These are phyloP conservation scores for Pyricularia sp. DNA, from an alignment of 2,329 filamentous ascomycete species.

Conservation along the genomic window DNA sequence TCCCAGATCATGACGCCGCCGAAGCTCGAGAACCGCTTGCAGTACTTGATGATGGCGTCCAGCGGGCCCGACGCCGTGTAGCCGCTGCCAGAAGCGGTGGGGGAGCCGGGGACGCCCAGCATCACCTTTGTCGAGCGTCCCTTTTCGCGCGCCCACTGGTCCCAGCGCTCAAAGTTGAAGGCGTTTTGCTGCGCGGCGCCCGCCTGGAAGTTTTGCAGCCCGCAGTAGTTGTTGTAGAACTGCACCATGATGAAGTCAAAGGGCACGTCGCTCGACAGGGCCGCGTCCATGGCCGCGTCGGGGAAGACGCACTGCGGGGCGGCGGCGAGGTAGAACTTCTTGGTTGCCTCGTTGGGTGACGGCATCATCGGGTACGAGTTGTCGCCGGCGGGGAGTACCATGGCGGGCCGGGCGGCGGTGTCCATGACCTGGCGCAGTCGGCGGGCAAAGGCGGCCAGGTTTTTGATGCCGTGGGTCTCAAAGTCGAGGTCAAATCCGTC, in stretches of 20 bases:
- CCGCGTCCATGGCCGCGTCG: slow-evolving; percentile 47
- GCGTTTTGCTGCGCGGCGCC: slow-evolving; percentile 35
- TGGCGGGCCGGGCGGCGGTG: slow-evolving; percentile 26
- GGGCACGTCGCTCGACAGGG: slow-evolving; percentile 37
- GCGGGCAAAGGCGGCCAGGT: slow-evolving; percentile 52
- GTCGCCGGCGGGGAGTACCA: slow-evolving; percentile 12
- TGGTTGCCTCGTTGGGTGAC: slow-evolving; percentile 22
- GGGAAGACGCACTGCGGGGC: slow-evolving; percentile 63
- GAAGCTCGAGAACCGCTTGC: slow-evolving; percentile 47
- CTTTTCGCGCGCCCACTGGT: slow-evolving; percentile 48
- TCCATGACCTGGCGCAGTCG: slow-evolving; percentile 48
- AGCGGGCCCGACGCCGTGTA: slow-evolving; percentile 42
- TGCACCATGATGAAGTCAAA: slow-evolving; percentile 56
- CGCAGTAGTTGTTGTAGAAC: slow-evolving; percentile 64
- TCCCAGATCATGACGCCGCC: slow-evolving; percentile 66
- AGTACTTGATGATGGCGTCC: slow-evolving; percentile 40
- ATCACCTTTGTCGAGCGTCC: slow-evolving; percentile 54
- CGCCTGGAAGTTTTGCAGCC: slow-evolving; percentile 38
- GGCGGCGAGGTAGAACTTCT: slow-evolving; percentile 50
- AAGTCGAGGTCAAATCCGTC: slow-evolving; percentile 76
- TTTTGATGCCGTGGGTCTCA: slow-evolving; percentile 45
- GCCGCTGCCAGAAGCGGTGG: slow-evolving; percentile 40
- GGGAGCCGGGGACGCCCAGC: slow-evolving; percentile 49
- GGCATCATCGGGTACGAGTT: neutral
- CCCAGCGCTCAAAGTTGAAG: slow-evolving; percentile 57